These are phyloP conservation scores for Ophiostoma australiae DNA, from an alignment of 2,329 filamentous ascomycete genomes.

Conservation along the genomic window DNA sequence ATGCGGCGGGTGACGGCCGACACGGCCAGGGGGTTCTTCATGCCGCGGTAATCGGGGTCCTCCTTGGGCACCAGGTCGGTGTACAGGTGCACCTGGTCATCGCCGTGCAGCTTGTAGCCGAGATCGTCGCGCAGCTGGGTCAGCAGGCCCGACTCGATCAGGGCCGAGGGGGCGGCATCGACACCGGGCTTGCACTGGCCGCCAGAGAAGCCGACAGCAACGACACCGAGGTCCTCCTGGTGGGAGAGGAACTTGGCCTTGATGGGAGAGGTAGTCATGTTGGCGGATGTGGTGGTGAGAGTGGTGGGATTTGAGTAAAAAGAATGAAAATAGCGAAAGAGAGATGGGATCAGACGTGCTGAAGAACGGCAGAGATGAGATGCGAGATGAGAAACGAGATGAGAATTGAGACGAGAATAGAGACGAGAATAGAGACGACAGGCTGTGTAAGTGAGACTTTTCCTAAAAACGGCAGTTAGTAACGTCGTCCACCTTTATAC, in stretches of 20 bases:
- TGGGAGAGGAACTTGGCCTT: slow-evolving; percentile 72
- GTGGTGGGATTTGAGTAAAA: not conserved
- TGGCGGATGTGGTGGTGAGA: not conserved
- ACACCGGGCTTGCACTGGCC: slow-evolving; percentile 93
- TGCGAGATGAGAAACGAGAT: not conserved
- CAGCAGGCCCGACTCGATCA: slow-evolving; percentile 84
- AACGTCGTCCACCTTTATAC: not conserved
- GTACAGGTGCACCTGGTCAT: slow-evolving; percentile 78
- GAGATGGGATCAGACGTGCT: not conserved
- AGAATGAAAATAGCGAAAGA: not conserved
- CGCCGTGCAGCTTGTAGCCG: slow-evolving; percentile 80
- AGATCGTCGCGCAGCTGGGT: slow-evolving; percentile 78
- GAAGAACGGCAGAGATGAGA: not conserved
- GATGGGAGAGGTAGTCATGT: slow-evolving; percentile 53
- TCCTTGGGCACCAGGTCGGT: slow-evolving; percentile 62
- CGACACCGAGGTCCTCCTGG: slow-evolving; percentile 77
- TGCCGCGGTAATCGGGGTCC: slow-evolving; percentile 79
- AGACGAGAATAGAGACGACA: too few species aligned
- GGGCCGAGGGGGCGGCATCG: slow-evolving; percentile 80
- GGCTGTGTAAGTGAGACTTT: not conserved
- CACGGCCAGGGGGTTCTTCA: slow-evolving; percentile 89
- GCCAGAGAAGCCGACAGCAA: slow-evolving; percentile 93
- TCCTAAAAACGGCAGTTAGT: slow-evolving; percentile 8
- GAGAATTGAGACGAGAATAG: not conserved
- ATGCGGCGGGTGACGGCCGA: slow-evolving; percentile 79